These are phyloP conservation scores for Eucalyptus viminalis DNA, from an alignment of 345 rosid species.

Conservation along the genomic window DNA sequence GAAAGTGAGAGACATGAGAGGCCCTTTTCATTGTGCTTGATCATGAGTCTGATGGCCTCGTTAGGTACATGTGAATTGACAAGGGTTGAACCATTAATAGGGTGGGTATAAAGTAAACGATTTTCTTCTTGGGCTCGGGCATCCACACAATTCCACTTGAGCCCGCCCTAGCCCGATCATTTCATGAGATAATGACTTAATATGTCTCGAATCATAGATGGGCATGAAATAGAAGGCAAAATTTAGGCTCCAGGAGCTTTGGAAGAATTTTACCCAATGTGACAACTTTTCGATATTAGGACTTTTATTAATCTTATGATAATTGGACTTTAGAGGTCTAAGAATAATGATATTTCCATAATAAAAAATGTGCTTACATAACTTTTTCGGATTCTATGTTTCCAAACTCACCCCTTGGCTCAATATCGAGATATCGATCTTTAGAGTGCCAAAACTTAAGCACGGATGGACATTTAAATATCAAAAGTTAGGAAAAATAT, in stretches of 20 bases:
- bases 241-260: not conserved
- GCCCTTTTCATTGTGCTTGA: not conserved
- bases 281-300: not conserved
- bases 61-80: fast-evolving
- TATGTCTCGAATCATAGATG: not conserved
- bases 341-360: not conserved
- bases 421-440: not conserved
- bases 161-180: not conserved
- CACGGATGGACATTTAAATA: fast-evolving
- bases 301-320: not conserved
- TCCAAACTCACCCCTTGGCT: not conserved
- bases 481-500: too few species aligned
- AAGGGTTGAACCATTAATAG: not conserved
- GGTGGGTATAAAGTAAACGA: not conserved
- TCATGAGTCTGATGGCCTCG: fast-evolving
- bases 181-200: not conserved
- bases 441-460: fast-evolving
- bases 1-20: not conserved
- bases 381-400: not conserved
- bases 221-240: not conserved
- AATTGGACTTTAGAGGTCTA: not conserved
- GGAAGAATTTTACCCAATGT: not conserved
- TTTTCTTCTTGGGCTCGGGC: not conserved
- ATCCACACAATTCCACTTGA: not conserved
- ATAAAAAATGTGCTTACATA: not conserved